Conservation (phyloP, 108 stramenopile genomes). For the Bacterosira constricta region DNA sequence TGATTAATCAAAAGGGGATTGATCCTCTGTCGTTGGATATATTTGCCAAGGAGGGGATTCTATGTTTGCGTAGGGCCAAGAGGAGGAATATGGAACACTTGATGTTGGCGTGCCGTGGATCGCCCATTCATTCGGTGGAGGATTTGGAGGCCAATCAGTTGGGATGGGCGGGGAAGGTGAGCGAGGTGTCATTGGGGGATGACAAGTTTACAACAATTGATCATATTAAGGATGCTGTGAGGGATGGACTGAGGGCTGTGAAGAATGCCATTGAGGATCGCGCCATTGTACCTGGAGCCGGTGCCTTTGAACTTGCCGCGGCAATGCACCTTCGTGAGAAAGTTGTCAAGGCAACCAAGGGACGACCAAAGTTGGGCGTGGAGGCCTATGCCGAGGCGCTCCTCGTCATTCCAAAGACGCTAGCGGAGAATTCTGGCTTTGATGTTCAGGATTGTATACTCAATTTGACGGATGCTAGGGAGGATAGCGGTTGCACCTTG, state of each 20-base stretch:
- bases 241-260: conserved; percentile 97
- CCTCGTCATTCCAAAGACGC: conserved; percentile 95
- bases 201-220: conserved; percentile 99
- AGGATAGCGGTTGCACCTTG: conserved; percentile 52
- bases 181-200: conserved; percentile 95
- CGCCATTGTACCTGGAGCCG: conserved; percentile 95
- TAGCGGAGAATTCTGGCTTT: conserved; percentile 97
- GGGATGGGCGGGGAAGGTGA: conserved; percentile 94
- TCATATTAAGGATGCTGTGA: conserved; percentile 98
- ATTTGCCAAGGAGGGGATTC: conserved; percentile 99
- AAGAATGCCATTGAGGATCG: conserved; percentile 97
- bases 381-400: conserved; percentile 97
- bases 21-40: conserved; percentile 98
- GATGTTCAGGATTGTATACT: conserved; percentile 96
- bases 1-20: conserved; percentile 99
- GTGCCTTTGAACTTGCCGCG: conserved; percentile 97
- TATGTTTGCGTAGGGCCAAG: conserved; percentile 97
- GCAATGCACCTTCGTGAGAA: conserved; percentile 65
- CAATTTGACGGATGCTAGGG: conserved; percentile 88
- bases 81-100: conserved; percentile 99
- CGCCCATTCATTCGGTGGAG: conserved; percentile 92
- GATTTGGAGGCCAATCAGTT: conserved; percentile 91
- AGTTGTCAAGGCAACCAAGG: conserved; percentile 74
- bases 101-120: conserved; percentile 97
- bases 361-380: conserved; percentile 95